Percentiles rank a stretch among this genome's conserved stretches.
Evolutionary conservation across 2,329 filamentous ascomycete genomes (phyloP).

Genomic region (Fusarium buxicola): DNA sequence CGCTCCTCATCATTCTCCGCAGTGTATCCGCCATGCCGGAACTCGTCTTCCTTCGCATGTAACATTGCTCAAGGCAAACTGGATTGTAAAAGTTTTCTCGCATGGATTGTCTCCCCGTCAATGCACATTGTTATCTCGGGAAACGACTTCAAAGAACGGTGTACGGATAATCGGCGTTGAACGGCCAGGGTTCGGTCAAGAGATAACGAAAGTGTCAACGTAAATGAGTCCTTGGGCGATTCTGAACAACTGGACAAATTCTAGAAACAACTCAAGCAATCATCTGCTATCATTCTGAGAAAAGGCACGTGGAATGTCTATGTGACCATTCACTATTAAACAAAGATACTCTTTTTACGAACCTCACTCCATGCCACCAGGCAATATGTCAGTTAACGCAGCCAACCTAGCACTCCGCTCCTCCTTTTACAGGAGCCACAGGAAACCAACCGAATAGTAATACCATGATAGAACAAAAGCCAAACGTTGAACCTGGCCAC

Average conservation of each 20-base stretch:
- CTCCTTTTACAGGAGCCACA: slow-evolving; percentile 28
- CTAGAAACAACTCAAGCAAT: slow-evolving; percentile 1
- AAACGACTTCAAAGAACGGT: background rate
- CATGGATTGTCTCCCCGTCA: no score
- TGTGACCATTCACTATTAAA: slow-evolving; percentile 28
- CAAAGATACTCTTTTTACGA: slow-evolving; percentile 38
- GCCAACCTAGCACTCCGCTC: slow-evolving; percentile 25
- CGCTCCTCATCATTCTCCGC: background rate
- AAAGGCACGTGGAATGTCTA: background rate
- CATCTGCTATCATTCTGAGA: slow-evolving; percentile 15
- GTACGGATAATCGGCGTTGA: background rate
- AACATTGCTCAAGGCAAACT: no score
- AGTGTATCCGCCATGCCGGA: background rate
- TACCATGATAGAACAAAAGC: slow-evolving; percentile 37
- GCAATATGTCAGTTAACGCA: slow-evolving; percentile 24
- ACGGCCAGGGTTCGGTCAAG: background rate
- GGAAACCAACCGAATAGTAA: slow-evolving; percentile 25
- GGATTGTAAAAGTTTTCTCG: no score
- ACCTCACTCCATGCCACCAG: slow-evolving; percentile 38
- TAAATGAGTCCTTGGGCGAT: background rate
- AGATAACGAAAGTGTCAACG: no score
- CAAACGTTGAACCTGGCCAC: slow-evolving; percentile 30
- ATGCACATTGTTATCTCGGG: background rate
- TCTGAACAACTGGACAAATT: background rate
- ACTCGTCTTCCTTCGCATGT: no score